Base-by-base conservation (phyloP, 2,329 filamentous ascomycete species). In the Coleophoma eucalyptorum region DNA sequence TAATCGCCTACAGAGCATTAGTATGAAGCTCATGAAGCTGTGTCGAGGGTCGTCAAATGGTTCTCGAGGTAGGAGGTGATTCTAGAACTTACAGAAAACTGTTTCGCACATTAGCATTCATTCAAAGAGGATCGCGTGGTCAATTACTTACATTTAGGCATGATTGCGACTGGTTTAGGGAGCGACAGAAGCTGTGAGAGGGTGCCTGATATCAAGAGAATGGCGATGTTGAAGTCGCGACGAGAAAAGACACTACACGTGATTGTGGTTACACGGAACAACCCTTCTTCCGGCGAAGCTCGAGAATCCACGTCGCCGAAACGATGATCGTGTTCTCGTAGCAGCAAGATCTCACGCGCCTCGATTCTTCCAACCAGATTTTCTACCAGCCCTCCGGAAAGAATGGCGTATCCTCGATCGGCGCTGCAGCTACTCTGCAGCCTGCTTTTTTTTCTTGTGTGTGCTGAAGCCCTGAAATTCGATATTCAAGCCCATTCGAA, bases 401-500 rank as follows among this genome's bases (percentile, higher is more conserved):
- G 60, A 61, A 82, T 82, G 79, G 75, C 76, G 57, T 65, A 69
- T 58, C 68, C 72, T 61, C 69, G 67, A 67, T 75, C 74, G 55
- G 65, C 82, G 63, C 73, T 84, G 74, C 80, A 77, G 69, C 75
- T 75, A 64, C 62, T 84, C 67, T 82, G 77, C 73, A 75, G 78
- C 69, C 64, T 84, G 47, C 68, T 84, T 58, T 69, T 85, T 50
- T 69, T 85, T 52, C 70, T 78, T 57, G 72, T 75, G 53, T 73
- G 73, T 58, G 73, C 75, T 18, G 71, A 78, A 59, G 91, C 91
- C 53, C 84, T 99, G 64, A 97, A 96, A 77, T 97, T 99, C 79
- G 94, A 99, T 65, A 83, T 99, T 55, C 73, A 82, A 63, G 90
- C 91, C 42, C 80, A 84, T 58, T 72, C 74, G 48, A 76, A 81